Evolutionary conservation across 371 early-diverging fungal species (phyloP).

Genomic region (Nematocida sp.): DNA sequence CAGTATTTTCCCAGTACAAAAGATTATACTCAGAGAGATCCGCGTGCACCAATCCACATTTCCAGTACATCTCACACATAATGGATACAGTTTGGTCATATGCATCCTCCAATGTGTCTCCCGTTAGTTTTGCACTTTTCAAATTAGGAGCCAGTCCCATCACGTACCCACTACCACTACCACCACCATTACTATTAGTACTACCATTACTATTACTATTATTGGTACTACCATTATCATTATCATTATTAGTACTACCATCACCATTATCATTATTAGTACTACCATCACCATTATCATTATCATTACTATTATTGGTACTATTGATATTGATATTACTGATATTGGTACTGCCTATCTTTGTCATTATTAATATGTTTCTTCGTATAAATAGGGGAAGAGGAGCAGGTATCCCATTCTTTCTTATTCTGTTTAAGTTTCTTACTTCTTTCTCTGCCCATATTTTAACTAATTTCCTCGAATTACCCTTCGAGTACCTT

Average conservation of each 20-base stretch:
- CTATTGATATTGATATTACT: neutral
- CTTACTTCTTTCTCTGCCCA: conserved; percentile 99
- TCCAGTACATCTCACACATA: conserved; percentile 85
- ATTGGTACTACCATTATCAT: neutral
- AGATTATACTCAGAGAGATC: conserved; percentile 98
- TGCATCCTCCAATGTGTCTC: conserved; percentile 69
- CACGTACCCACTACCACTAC: too few relatives aligned
- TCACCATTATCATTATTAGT: neutral
- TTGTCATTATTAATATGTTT: conserved; percentile 92
- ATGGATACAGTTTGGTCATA: conserved; percentile 80
- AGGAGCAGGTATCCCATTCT: conserved; percentile 85
- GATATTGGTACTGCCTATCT: conserved; percentile 72
- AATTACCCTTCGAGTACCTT: conserved; percentile 86
- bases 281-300: conserved; percentile 10
- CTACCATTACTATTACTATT: neutral
- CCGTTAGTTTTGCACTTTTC: conserved; percentile 79
- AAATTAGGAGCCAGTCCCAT: conserved; percentile 75
- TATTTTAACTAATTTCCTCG: conserved; percentile 93
- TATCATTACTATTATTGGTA: neutral
- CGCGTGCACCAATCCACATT: conserved; percentile 88
- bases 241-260: neutral
- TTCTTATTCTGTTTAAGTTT: conserved; percentile 82
- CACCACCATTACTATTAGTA: neutral
- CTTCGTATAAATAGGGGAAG: conserved; percentile 81
- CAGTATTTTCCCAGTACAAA: conserved; percentile 66